These are phyloP conservation scores for Phanerochaete carnosa DNA, from an alignment of 768 basidiomycete species.

Conservation along the genomic window DNA sequence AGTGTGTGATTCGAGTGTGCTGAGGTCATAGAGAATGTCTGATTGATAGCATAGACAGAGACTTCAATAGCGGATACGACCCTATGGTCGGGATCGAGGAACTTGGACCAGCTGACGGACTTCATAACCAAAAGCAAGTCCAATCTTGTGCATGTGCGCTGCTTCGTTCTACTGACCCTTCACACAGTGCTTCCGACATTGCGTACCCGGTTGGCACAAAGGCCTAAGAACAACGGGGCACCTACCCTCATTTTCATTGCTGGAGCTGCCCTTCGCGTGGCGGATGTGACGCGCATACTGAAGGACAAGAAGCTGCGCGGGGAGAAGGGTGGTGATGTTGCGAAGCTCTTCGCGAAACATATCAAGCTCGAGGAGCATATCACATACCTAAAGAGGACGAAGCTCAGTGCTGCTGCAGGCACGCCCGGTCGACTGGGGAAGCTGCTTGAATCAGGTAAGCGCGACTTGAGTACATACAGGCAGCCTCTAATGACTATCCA, in stretches of 20 bases:
- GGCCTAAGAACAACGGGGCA: conserved; percentile 73
- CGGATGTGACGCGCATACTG: conserved; percentile 76
- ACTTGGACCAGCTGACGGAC: conserved; percentile 64
- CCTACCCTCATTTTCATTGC: conserved; percentile 85
- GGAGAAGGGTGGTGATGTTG: conserved; percentile 87
- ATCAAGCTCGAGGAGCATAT: conserved; percentile 89
- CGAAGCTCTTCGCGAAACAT: conserved; percentile 94
- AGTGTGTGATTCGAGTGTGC: conserved; percentile 43
- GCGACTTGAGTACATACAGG: background rate
- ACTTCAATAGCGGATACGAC: conserved; percentile 73
- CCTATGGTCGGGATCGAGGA: conserved; percentile 66
- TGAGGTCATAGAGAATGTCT: conserved; percentile 29
- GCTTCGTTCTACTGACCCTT: conserved; percentile 1
- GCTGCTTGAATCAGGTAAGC: conserved; percentile 44
- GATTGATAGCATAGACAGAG: conserved; percentile 48
- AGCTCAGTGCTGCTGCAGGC: conserved; percentile 84
- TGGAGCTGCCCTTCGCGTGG: conserved; percentile 89
- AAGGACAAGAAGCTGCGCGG: conserved; percentile 67
- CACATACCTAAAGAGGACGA: conserved; percentile 78
- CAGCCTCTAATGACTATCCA: conserved; percentile 9
- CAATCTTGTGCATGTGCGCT: background rate
- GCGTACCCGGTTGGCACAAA: conserved; percentile 67
- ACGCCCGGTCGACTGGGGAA: conserved; percentile 92
- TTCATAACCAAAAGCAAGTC: conserved; percentile 72
- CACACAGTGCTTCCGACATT: conserved; percentile 61